phyloP scores from a whole-genome alignment of 2,329 filamentous ascomycete species.

The Fusarium nanum region DNA sequence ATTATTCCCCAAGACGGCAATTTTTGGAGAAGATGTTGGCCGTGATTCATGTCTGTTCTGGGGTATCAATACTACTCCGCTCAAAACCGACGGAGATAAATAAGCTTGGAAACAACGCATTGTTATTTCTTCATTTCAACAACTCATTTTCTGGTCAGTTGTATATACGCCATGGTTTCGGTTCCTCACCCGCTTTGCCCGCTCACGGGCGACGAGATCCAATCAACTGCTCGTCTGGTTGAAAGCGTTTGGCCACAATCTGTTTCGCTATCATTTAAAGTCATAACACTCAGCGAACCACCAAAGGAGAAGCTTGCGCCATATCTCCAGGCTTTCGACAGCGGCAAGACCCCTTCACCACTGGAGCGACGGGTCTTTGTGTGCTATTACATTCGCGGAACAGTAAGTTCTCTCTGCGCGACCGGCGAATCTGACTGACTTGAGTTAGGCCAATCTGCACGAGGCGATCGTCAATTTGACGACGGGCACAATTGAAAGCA shows the following conservation, averaged over 20 bases:
- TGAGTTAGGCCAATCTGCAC: constrained; percentile 29
- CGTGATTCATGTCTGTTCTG: neutral
- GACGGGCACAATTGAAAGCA: constrained; percentile 25
- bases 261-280: constrained; percentile 32
- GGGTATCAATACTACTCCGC: neutral
- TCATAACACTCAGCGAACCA: constrained; percentile 37
- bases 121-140: neutral
- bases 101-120: neutral
- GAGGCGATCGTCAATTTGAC: constrained; percentile 36
- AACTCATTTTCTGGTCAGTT: too few relatives aligned
- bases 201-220: constrained; percentile 30
- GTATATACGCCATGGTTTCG: neutral
- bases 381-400: constrained; percentile 35
- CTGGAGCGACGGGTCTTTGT: constrained; percentile 33
- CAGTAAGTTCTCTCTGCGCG: neutral
- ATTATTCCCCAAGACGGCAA: constrained; percentile 15
- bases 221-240: constrained; percentile 27
- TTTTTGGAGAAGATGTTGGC: constrained; percentile 21
- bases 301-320: constrained; percentile 30
- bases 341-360: constrained; percentile 1
- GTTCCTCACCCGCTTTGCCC: constrained; percentile 31
- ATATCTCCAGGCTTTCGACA: constrained; percentile 22
- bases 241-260: constrained; percentile 29
- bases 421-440: neutral
- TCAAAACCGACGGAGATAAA: constrained; percentile 7